Percentiles rank a stretch among this genome's conserved stretches.
These are phyloP conservation scores for Aspergillus pseudoterreus DNA, from an alignment of 2,329 filamentous ascomycete species.

Conservation along the genomic window DNA sequence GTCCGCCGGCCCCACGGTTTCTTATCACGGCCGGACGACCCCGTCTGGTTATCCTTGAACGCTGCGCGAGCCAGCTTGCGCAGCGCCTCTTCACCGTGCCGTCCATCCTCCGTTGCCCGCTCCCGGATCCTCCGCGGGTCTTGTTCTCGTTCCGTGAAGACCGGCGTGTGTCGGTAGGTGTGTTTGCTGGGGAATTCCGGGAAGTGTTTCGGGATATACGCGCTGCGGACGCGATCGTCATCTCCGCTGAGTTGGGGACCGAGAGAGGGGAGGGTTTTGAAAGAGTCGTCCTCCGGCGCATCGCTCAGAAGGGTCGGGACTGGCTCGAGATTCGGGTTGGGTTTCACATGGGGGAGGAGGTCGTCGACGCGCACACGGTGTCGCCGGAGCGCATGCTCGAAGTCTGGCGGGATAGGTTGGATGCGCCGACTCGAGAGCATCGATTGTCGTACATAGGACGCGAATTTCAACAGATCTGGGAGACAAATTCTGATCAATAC, in stretches of 20 bases:
- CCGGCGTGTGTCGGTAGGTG: conserved; percentile 59
- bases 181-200: conserved; percentile 62
- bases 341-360: conserved; percentile 32
- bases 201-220: conserved; percentile 59
- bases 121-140: conserved; percentile 60
- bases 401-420: conserved; percentile 57
- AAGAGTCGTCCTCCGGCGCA: conserved; percentile 34
- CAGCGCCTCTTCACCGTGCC: conserved; percentile 62
- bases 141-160: conserved; percentile 56
- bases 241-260: conserved; percentile 50
- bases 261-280: conserved; percentile 43
- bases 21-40: conserved; percentile 40
- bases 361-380: conserved; percentile 28
- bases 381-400: conserved; percentile 45
- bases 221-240: conserved; percentile 43
- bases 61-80: conserved; percentile 56
- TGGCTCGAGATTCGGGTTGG: conserved; percentile 17
- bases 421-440: conserved; percentile 57
- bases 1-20: conserved; percentile 35
- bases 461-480: conserved; percentile 53
- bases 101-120: conserved; percentile 61
- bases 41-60: conserved; percentile 38
- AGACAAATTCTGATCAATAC: conserved; percentile 20
- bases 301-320: conserved; percentile 34
- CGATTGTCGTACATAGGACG: conserved; percentile 52